Evolutionary conservation across 1,284 basidiomycete genomes (phyloP).

Genomic region (Pseudozyma tsukubaensis): DNA sequence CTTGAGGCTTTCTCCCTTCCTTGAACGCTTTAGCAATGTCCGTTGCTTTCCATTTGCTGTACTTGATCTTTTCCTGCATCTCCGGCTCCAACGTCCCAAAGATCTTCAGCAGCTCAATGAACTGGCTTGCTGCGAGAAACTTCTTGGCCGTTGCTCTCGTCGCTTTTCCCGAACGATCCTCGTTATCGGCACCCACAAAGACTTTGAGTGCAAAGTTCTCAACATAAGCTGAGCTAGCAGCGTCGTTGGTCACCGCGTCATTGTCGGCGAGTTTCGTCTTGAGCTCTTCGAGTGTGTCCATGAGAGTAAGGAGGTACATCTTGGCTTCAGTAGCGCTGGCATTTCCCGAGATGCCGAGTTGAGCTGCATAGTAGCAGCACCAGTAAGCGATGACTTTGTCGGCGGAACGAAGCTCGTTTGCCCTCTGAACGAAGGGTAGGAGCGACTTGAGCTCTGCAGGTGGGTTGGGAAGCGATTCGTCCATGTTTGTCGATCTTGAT

Average conservation of each 20-base stretch:
- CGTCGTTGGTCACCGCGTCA: slow-evolving; percentile 85
- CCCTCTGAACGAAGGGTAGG: slow-evolving; percentile 85
- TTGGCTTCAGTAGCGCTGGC: slow-evolving; percentile 74
- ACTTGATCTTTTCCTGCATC: slow-evolving; percentile 81
- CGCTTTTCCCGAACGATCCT: slow-evolving; percentile 81
- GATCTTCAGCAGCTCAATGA: slow-evolving; percentile 82
- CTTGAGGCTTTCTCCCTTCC: slow-evolving; percentile 72
- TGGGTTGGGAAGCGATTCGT: slow-evolving; percentile 41
- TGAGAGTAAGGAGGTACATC: slow-evolving; percentile 78
- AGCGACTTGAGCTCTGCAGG: slow-evolving; percentile 71
- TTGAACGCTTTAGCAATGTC: slow-evolving; percentile 88
- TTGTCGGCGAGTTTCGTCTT: slow-evolving; percentile 80
- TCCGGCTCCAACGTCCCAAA: slow-evolving; percentile 73
- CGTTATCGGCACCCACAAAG: slow-evolving; percentile 88
- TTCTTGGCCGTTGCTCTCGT: slow-evolving; percentile 85
- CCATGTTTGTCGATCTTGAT: slow-evolving; percentile 19
- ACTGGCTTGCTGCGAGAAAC: slow-evolving; percentile 86
- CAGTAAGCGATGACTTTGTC: slow-evolving; percentile 93
- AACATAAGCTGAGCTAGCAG: slow-evolving; percentile 85
- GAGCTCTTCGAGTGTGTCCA: slow-evolving; percentile 82
- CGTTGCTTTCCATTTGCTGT: slow-evolving; percentile 91
- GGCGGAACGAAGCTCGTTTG: slow-evolving; percentile 82
- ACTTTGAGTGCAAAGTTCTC: slow-evolving; percentile 93
- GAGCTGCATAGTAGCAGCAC: slow-evolving; percentile 92
- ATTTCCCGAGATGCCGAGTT: slow-evolving; percentile 81